Evolutionary conservation across 139 green algal genomes (phyloP), one percentile per base, ranked within the genome.

Genomic region (Micractinium conductrix): DNA sequence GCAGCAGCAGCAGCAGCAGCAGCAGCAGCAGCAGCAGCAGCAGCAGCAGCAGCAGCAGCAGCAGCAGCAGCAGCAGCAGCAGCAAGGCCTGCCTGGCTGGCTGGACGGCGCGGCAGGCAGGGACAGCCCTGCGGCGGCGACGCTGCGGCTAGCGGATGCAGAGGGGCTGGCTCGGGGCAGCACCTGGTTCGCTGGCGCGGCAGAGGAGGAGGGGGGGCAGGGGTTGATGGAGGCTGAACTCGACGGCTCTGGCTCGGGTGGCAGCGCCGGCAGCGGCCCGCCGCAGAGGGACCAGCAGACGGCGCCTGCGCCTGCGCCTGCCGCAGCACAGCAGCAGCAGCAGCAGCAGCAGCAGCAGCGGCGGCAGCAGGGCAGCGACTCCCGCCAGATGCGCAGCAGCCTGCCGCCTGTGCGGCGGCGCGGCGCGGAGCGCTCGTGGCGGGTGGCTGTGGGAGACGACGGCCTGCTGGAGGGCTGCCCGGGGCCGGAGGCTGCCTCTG

Each of bases 161-260:
- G 44, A 84, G 16, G 91, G 93, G 0, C 81, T 91, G 22, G 68
- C 86, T 8, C 83, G 92, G 10, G 91, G 84, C 40, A 90, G 82
- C 71, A 67, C 4, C 40, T 96, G 93, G 93, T 89, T 80, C 68
- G 86, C 93, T 24, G 86, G 86, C 4, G 68, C 69, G 2, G 69
- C 38, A 37, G 80, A 85, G 37, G 44, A 26, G 33, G 55, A 2
- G 1, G 53, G n/a, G n/a, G n/a, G n/a, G n/a, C n/a, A n/a, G n/a
- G n/a, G n/a, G n/a, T n/a, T n/a, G n/a, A n/a, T n/a, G n/a, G n/a
- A n/a, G n/a, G n/a, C n/a, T n/a, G n/a, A n/a, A n/a, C n/a, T n/a
- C n/a, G n/a, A n/a, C n/a, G n/a, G n/a, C n/a, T n/a, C n/a, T n/a
- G n/a, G n/a, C n/a, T n/a, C n/a, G n/a, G n/a, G n/a, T n/a, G n/a